Percentiles rank a stretch among this genome's conserved stretches.
Conservation (phyloP, 2,329 filamentous ascomycete species). For the Aspergillus ruber region DNA sequence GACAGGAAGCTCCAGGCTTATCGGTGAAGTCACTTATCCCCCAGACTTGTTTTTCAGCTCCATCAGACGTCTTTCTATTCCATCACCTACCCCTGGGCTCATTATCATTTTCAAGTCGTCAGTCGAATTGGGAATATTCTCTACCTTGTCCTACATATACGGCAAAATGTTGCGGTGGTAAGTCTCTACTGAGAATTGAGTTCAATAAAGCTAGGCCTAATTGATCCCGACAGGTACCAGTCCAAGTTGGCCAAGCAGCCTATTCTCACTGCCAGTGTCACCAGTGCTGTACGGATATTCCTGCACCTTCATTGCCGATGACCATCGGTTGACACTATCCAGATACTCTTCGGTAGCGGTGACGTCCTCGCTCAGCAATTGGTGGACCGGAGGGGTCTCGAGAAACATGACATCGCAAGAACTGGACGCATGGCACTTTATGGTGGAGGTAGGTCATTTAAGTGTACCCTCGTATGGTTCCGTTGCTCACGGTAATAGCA, state of each 20-base stretch:
- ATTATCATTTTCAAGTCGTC: not conserved
- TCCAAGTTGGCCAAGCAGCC: constrained; percentile 71
- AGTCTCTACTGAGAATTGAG: constrained; percentile 4
- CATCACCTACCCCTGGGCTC: constrained; percentile 5
- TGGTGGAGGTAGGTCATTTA: constrained; percentile 38
- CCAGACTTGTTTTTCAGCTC: constrained; percentile 9
- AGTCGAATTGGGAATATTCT: not conserved
- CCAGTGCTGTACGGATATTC: constrained; percentile 58
- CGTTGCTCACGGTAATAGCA: constrained; percentile 29
- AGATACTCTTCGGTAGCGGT: constrained; percentile 84
- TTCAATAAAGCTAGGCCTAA: constrained; percentile 11
- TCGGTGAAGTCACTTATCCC: constrained; percentile 6
- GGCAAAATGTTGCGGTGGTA: constrained; percentile 33
- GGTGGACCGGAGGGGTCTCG: constrained; percentile 71
- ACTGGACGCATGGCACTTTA: constrained; percentile 46
- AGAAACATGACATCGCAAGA: constrained; percentile 62
- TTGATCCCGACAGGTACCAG: constrained; percentile 63
- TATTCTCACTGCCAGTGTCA: constrained; percentile 82
- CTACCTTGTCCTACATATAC: not conserved
- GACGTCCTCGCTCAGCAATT: constrained; percentile 86
- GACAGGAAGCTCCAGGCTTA: constrained; percentile 5
- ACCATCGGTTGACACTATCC: constrained; percentile 2
- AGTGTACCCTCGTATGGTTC: constrained; percentile 1
- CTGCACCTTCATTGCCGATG: constrained; percentile 1
- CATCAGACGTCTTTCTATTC: too few species aligned